Percentiles rank a stretch among this genome's conserved stretches.
Conservation (phyloP, 345 rosid species). For the Lepidium aucheri region DNA sequence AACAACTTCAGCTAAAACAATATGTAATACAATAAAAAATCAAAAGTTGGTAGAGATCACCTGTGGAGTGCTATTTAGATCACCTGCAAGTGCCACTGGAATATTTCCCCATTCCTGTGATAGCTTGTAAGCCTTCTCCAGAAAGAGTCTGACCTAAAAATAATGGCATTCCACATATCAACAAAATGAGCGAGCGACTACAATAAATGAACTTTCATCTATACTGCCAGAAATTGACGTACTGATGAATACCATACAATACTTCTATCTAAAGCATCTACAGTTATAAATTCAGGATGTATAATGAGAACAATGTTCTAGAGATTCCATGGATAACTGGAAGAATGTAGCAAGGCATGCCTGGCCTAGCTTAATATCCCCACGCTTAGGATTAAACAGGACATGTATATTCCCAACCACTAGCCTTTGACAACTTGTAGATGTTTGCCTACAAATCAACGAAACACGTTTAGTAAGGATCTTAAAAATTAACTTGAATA, state of each 20-base stretch:
- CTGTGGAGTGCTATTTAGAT: slow-evolving; percentile 57
- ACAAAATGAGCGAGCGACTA: neutral
- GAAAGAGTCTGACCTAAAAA: slow-evolving; percentile 60
- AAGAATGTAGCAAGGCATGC: slow-evolving; percentile 26
- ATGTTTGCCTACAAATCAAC: slow-evolving; percentile 28
- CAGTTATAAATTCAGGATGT: neutral
- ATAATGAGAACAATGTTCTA: neutral
- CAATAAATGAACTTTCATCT: neutral
- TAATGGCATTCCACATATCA: neutral
- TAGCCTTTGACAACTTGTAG: slow-evolving; percentile 35
- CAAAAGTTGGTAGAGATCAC: slow-evolving; percentile 27
- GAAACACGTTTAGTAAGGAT: neutral
- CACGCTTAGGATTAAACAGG: slow-evolving; percentile 76
- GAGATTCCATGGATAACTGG: neutral
- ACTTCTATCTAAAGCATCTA: neutral
- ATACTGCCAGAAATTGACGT: neutral
- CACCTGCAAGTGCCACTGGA: slow-evolving; percentile 38
- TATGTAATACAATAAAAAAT: neutral
- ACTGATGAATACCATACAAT: neutral
- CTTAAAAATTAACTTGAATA: neutral
- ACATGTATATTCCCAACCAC: slow-evolving; percentile 76
- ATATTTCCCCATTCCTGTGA: slow-evolving; percentile 74
- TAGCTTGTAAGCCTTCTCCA: slow-evolving; percentile 69
- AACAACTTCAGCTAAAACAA: neutral
- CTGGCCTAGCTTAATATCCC: slow-evolving; percentile 90